Evolutionary conservation across 257 asterid genomes (phyloP), one percentile per base, ranked within the genome.

Genomic region (Gentiana straminea): DNA sequence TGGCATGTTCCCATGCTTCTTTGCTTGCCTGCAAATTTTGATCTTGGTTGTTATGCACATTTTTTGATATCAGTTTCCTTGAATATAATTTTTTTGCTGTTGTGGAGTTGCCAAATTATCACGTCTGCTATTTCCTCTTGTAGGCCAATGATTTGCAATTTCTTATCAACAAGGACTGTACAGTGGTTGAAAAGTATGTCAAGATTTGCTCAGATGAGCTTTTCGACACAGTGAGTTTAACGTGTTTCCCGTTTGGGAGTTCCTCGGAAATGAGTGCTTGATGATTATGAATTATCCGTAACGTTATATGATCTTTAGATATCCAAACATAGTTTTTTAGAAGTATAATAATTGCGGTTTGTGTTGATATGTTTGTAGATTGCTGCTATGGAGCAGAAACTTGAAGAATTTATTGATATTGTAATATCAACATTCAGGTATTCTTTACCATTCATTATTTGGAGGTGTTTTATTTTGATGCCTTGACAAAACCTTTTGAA

Each of bases 361-460:
- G 13, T 4, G 5, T 51, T 64, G 32, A 24, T 57, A 6, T 7
- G 57, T 71, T 57, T 56, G 55, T 80, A 89, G 97, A 73, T 89
- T 59, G 50, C 57, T 49, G 71, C 76, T 81, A 89, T 86, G 95
- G 94, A 86, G 77, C 73, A 64, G 78, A 81, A 75, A 58, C 81
- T 89, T 49, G 92, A 89, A 63, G 89, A 75, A 62, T 71, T 83
- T 64, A 77, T 89, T 50, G 68, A 81, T 67, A 53, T 34, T 46
- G 64, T 73, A 50, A 77, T 76, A 81, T 65, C 84, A 15, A 81
- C 69, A 51, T 83, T 85, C 89, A 86, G 97, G 97, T 89, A 76
- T 54, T 39, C 33, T 37, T 54, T 49, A 32, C 57, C 9, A 4
- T 5, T 41, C 9, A 5, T 5, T 41, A 5, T 41, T 41, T 41